Evolutionary conservation across 768 basidiomycete genomes (phyloP).

Genomic region (Suillus hirtellus): DNA sequence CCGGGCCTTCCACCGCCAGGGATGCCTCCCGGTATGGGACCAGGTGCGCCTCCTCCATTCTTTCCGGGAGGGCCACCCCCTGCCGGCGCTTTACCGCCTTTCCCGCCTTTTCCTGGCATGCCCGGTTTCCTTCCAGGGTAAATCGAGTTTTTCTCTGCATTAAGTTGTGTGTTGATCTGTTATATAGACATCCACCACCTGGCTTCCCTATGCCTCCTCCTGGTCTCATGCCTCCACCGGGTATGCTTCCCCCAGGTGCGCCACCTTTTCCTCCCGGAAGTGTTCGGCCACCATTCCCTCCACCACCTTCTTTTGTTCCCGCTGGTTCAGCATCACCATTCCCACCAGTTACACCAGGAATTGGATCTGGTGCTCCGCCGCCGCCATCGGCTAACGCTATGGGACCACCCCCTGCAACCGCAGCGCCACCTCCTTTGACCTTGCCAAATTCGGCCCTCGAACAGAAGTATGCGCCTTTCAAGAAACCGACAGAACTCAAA

Average conservation of each 20-base stretch:
- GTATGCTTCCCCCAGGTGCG: constrained; percentile 38
- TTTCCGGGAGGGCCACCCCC: constrained; percentile 40
- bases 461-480: constrained; percentile 73
- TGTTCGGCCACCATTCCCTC: constrained; percentile 33
- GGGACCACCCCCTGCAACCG: constrained; percentile 22
- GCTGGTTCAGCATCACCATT: constrained; percentile 31
- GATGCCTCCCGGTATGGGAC: constrained; percentile 39
- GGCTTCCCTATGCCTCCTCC: constrained; percentile 53
- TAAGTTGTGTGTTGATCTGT: constrained; percentile 19
- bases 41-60: constrained; percentile 46
- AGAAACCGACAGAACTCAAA: constrained; percentile 74
- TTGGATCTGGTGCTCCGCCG: constrained; percentile 15
- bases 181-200: constrained; percentile 48
- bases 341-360: constrained; percentile 26
- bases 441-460: constrained; percentile 58
- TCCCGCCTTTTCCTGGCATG: constrained; percentile 43
- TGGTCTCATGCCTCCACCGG: constrained; percentile 37
- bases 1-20: constrained; percentile 28
- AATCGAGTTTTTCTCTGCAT: constrained; percentile 25
- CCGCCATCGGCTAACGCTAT: constrained; percentile 4
- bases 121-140: constrained; percentile 61
- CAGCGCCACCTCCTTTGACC: constrained; percentile 30
- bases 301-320: constrained; percentile 39
- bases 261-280: constrained; percentile 41
- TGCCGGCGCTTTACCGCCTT: constrained; percentile 41